Percentiles rank a stretch among this genome's conserved stretches.
These are phyloP conservation scores for Gossypium trilobum DNA, from an alignment of 441 rosid genomes.

Conservation along the genomic window DNA sequence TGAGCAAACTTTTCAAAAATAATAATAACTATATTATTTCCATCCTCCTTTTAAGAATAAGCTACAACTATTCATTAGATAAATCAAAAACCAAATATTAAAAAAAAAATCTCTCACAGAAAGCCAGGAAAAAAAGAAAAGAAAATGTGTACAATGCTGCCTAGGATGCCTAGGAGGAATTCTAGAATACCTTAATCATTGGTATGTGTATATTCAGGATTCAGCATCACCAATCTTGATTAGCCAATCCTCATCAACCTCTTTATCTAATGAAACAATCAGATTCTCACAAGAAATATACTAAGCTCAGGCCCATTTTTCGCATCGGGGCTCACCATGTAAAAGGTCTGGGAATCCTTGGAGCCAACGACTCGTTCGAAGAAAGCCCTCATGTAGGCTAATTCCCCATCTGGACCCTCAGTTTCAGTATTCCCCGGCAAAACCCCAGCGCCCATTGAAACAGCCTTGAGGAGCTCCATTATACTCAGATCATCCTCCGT, in stretches of 20 bases:
- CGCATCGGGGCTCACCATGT: constrained; percentile 76
- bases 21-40: no score
- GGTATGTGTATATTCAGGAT: not conserved
- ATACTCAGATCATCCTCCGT: constrained; percentile 54
- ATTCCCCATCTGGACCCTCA: constrained; percentile 55
- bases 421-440: constrained; percentile 46
- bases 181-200: no score
- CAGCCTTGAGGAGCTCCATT: constrained; percentile 50
- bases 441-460: constrained; percentile 84
- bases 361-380: constrained; percentile 65
- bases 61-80: no score
- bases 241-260: not conserved
- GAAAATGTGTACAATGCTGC: no score
- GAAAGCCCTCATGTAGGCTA: constrained; percentile 67
- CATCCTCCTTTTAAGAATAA: no score
- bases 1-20: no score
- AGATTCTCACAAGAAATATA: constrained; percentile 58
- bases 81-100: no score
- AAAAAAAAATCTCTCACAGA: no score
- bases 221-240: not conserved
- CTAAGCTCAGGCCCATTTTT: constrained; percentile 76
- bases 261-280: constrained; percentile 12
- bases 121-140: no score
- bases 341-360: constrained; percentile 62
- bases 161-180: no score